Evolutionary conservation across 78 protist genomes (phyloP).

Genomic region (Polysphondylium violaceum): DNA sequence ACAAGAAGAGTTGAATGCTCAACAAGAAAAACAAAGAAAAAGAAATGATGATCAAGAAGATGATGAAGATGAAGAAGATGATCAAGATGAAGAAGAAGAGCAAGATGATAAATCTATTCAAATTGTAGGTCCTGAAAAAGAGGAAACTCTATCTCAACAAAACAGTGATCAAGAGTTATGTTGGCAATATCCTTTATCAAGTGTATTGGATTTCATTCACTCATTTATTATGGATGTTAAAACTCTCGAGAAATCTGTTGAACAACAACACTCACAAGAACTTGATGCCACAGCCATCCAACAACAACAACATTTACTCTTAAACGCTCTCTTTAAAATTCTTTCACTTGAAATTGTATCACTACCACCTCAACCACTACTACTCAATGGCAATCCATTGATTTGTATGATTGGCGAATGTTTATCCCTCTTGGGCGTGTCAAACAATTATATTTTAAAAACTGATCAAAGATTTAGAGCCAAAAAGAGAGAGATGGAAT

Average conservation of each 20-base stretch:
- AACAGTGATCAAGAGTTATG: constrained; percentile 31
- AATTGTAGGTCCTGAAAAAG: constrained; percentile 22
- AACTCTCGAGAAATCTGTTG: neutral
- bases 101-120: constrained; percentile 6
- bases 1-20: neutral
- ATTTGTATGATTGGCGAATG: constrained; percentile 15
- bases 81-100: neutral
- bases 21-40: neutral
- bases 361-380: constrained; percentile 68
- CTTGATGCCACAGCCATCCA: neutral
- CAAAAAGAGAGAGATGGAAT: constrained; percentile 60
- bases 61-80: neutral
- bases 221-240: constrained; percentile 31
- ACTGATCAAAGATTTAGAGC: constrained; percentile 50
- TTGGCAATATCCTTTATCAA: constrained; percentile 69
- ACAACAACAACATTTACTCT: constrained; percentile 57
- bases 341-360: neutral
- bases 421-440: constrained; percentile 16
- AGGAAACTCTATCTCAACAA: constrained; percentile 47
- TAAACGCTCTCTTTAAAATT: neutral
- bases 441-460: constrained; percentile 23
- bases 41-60: neutral
- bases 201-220: constrained; percentile 36
- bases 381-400: constrained; percentile 26
- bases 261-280: neutral